phyloP scores from a whole-genome alignment of 306 rosid species.

The Datisca glomerata region DNA sequence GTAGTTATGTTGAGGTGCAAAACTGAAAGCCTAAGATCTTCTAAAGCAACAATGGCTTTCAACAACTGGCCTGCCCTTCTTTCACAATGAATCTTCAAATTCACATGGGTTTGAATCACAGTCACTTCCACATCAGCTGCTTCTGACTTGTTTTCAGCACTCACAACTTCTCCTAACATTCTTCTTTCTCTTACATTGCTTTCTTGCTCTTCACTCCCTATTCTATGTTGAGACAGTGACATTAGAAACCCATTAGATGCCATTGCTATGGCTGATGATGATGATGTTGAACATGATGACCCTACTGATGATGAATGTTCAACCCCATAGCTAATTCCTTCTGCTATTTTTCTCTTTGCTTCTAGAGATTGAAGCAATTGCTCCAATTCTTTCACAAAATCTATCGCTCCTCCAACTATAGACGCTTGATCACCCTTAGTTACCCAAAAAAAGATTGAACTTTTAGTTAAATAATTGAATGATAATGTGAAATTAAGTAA shows the following conservation, averaged over 20 bases:
- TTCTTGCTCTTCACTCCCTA: conserved; percentile 24
- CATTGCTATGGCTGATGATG: conserved; percentile 16
- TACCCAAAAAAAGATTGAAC: background rate
- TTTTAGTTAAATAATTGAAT: background rate
- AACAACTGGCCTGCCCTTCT: conserved; percentile 55
- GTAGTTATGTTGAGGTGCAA: conserved; percentile 84
- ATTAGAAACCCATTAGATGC: conserved; percentile 22
- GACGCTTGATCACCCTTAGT: conserved; percentile 96
- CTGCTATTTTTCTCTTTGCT: conserved; percentile 46
- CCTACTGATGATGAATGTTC: conserved; percentile 9
- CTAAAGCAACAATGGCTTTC: conserved; percentile 64
- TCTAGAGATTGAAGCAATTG: conserved; percentile 68
- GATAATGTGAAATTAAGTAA: too few species aligned
- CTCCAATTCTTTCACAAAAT: conserved; percentile 92
- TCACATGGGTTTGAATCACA: conserved; percentile 83
- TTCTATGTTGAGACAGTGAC: conserved; percentile 20
- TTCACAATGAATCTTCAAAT: conserved; percentile 60
- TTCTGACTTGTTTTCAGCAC: conserved; percentile 61
- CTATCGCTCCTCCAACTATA: conserved; percentile 88
- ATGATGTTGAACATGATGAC: too few species aligned
- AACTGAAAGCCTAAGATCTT: conserved; percentile 63
- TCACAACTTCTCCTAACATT: conserved; percentile 31
- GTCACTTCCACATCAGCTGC: conserved; percentile 56
- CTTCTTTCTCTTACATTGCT: conserved; percentile 1
- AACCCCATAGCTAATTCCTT: conserved; percentile 10